Evolutionary conservation across 2,329 filamentous ascomycete species (phyloP).

Genomic region (Fusarium camptoceras): DNA sequence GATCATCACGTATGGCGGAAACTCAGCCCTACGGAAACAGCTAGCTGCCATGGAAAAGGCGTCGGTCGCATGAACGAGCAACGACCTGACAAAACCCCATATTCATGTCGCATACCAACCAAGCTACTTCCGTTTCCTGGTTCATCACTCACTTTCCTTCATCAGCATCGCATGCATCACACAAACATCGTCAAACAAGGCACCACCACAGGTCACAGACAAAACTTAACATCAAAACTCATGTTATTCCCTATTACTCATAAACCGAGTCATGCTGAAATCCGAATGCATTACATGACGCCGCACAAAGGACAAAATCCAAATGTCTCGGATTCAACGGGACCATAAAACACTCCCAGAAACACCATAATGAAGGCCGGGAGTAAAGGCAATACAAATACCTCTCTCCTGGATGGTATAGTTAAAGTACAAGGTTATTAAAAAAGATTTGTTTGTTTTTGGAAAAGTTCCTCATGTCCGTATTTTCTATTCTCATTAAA

Average conservation of each 20-base stretch:
- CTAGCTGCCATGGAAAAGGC: background rate
- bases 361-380: constrained; percentile 43
- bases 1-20: background rate
- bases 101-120: rapidly evolving
- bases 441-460: constrained; percentile 24
- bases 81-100: background rate
- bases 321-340: constrained; percentile 36
- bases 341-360: constrained; percentile 39
- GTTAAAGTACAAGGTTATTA: constrained; percentile 44
- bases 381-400: constrained; percentile 22
- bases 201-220: background rate
- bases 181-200: background rate
- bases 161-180: too few species aligned
- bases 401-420: constrained; percentile 42
- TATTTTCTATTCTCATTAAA: constrained; percentile 40
- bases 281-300: constrained; percentile 30
- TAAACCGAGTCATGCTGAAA: constrained; percentile 38
- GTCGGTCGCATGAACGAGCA: rapidly evolving
- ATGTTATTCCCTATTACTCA: constrained; percentile 35
- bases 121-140: background rate
- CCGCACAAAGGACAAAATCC: constrained; percentile 35
- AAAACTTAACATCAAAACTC: background rate
- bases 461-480: constrained; percentile 35
- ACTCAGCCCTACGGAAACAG: background rate
- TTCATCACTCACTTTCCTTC: too few species aligned